These are phyloP conservation scores for Ambrosia hybrid DNA, from an alignment of 140 eudicot species.

Conservation along the genomic window DNA sequence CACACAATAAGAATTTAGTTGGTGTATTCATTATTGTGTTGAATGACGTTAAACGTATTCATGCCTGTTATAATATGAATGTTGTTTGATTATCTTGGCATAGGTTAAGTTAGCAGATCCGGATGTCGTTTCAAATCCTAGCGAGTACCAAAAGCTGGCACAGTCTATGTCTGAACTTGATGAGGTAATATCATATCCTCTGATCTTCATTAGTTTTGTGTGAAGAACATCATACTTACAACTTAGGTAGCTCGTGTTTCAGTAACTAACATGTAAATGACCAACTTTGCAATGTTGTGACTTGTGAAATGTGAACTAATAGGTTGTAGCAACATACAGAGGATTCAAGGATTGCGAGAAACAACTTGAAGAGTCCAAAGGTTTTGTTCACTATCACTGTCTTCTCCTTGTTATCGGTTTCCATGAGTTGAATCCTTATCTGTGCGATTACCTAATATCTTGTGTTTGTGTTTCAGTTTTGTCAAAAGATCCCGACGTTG, in stretches of 20 bases:
- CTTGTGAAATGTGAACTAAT: constrained; percentile 21
- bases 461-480: constrained; percentile 48
- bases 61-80: background rate
- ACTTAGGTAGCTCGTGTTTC: background rate
- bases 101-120: constrained; percentile 97
- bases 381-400: constrained; percentile 33
- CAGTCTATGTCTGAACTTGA: constrained; percentile 90
- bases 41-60: background rate
- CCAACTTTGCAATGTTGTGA: constrained; percentile 25
- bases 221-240: background rate
- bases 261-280: background rate
- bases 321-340: constrained; percentile 85
- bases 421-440: background rate
- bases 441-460: constrained; percentile 8
- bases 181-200: constrained; percentile 45
- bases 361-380: constrained; percentile 96
- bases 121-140: constrained; percentile 85
- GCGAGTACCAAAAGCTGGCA: constrained; percentile 92
- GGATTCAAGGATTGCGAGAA: constrained; percentile 83
- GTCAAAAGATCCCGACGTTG: constrained; percentile 71
- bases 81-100: constrained; percentile 13
- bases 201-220: background rate
- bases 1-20: too few species aligned
- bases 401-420: constrained; percentile 14
- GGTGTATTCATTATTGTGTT: too few species aligned